phyloP scores from a whole-genome alignment of 805 yeast species.

The Sungouiozyma ichnusensis region DNA sequence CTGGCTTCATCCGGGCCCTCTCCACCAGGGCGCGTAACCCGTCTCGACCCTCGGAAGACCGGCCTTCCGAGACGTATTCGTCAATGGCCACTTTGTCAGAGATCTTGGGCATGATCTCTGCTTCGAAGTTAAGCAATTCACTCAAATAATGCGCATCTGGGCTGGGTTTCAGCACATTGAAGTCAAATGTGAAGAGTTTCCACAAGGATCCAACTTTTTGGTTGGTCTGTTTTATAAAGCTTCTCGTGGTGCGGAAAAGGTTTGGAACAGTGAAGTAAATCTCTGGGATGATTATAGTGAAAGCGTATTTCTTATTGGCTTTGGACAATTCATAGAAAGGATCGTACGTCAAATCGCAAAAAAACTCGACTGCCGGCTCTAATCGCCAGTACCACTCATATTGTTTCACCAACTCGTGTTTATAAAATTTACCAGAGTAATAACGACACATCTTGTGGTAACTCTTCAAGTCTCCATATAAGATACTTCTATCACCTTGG shows the following conservation, averaged over 20 bases:
- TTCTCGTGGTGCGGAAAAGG: conserved; percentile 60
- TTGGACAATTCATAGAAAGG: conserved; percentile 76
- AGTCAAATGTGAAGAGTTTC: conserved; percentile 47
- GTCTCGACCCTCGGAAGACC: conserved; percentile 11
- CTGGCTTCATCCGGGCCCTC: conserved; percentile 27
- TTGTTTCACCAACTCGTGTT: conserved; percentile 60
- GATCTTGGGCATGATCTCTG: conserved; percentile 19
- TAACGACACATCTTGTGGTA: conserved; percentile 96
- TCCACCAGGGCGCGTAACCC: conserved; percentile 32
- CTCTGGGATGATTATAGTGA: conserved; percentile 70
- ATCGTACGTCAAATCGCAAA: conserved; percentile 85
- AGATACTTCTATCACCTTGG: conserved; percentile 68
- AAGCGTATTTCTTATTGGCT: conserved; percentile 68
- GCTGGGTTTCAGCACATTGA: conserved; percentile 27
- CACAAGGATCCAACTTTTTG: conserved; percentile 54
- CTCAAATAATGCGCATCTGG: conserved; percentile 16
- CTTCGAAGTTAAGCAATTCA: conserved; percentile 19
- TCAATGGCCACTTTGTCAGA: conserved; percentile 27
- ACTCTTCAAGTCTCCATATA: conserved; percentile 73
- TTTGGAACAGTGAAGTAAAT: conserved; percentile 74
- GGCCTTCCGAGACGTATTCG: conserved; percentile 13
- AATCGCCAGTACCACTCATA: conserved; percentile 94
- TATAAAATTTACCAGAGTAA: conserved; percentile 72
- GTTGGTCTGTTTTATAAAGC: conserved; percentile 39
- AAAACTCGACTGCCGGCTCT: conserved; percentile 86